Conservation (phyloP, 148 eudicot genomes). For the Nepenthes gracilis region DNA sequence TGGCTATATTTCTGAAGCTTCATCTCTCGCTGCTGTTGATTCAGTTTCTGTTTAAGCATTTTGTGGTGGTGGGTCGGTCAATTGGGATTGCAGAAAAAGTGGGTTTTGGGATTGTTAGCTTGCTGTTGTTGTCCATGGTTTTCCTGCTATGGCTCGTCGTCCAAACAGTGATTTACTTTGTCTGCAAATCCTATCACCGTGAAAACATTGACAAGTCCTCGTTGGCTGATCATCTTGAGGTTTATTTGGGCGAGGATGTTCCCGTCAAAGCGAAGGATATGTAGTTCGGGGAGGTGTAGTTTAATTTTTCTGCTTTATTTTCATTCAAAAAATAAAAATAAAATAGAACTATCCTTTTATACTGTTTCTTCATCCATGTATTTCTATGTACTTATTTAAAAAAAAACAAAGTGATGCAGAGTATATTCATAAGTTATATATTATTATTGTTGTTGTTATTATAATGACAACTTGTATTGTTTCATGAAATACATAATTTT, state of each 20-base stretch:
- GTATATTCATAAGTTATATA: too few species aligned
- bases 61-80: constrained; percentile 17
- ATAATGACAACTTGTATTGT: too few species aligned
- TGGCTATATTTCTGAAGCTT: constrained; percentile 14
- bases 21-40: constrained; percentile 16
- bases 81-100: constrained; percentile 14
- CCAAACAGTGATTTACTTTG: constrained; percentile 51
- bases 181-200: constrained; percentile 60
- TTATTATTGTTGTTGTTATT: too few species aligned
- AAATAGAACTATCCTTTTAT: not conserved
- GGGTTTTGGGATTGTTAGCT: constrained; percentile 23
- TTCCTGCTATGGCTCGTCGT: constrained; percentile 32
- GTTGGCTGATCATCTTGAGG: constrained; percentile 49
- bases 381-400: too few species aligned
- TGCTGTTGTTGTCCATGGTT: constrained; percentile 19
- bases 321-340: too few species aligned
- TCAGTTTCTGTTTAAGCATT: constrained; percentile 6
- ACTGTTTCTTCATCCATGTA: not conserved
- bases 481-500: too few species aligned
- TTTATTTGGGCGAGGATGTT: constrained; percentile 47
- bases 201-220: constrained; percentile 44
- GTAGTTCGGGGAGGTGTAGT: constrained; percentile 35
- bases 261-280: constrained; percentile 36
- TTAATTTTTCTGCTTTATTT: constrained; percentile 6
- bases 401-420: too few species aligned